Percentiles rank a stretch among this genome's conserved stretches.
These are phyloP conservation scores for Hymenoscyphus fructigenus DNA, from an alignment of 2,329 filamentous ascomycete species.

Conservation along the genomic window DNA sequence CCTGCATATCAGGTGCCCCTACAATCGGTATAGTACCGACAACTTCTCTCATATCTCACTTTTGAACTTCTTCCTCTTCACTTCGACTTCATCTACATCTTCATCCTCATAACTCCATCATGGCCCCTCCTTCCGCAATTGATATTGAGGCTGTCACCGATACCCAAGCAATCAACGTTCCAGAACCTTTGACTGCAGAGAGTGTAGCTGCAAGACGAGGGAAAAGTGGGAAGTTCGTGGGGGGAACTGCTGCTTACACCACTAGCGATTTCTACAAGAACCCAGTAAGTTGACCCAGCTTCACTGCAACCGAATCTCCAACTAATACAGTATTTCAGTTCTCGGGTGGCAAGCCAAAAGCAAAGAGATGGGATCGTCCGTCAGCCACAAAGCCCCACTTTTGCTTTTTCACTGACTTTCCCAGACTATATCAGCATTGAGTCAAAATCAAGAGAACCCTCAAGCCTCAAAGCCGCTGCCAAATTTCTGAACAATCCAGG, in stretches of 20 bases:
- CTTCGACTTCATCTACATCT: neutral
- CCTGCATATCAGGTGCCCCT: neutral
- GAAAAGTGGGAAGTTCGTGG: constrained; percentile 70
- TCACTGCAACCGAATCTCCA: neutral
- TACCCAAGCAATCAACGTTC: constrained; percentile 37
- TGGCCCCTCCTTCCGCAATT: constrained; percentile 45
- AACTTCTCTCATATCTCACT: neutral
- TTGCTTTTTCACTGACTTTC: constrained; percentile 14
- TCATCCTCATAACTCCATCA: constrained; percentile 8
- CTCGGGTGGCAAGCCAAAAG: constrained; percentile 62
- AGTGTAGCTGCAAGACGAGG: constrained; percentile 66
- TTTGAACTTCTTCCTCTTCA: neutral
- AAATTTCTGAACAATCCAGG: constrained; percentile 74
- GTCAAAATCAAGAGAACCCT: constrained; percentile 58
- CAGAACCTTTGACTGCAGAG: constrained; percentile 56
- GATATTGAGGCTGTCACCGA: constrained; percentile 43
- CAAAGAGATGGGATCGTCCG: constrained; percentile 83
- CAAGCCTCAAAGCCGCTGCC: constrained; percentile 80
- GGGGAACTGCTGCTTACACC: constrained; percentile 72
- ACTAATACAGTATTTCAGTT: neutral
- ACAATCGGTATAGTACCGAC: neutral
- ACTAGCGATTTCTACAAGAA: constrained; percentile 84
- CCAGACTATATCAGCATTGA: constrained; percentile 60
- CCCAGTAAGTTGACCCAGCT: constrained; percentile 48
- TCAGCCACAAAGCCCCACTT: constrained; percentile 32